These are phyloP conservation scores for Ascodesmis nigricans DNA, from an alignment of 495 filamentous ascomycete genomes.

Conservation along the genomic window DNA sequence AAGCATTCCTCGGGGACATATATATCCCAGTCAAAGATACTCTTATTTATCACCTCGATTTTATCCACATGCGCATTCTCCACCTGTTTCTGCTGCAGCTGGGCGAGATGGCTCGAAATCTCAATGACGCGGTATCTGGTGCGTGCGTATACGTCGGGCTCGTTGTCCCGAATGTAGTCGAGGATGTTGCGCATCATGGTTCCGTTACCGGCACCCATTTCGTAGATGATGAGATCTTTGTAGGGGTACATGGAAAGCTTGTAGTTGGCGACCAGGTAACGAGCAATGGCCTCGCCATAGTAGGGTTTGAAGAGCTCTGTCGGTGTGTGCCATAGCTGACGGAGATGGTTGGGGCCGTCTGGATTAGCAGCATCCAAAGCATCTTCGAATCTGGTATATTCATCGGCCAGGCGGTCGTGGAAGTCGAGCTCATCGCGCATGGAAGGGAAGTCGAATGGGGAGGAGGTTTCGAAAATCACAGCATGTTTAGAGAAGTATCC, in stretches of 20 bases:
- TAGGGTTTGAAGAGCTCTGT: slow-evolving; percentile 92
- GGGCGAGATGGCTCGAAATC: slow-evolving; percentile 61
- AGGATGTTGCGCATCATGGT: slow-evolving; percentile 96
- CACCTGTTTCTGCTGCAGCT: slow-evolving; percentile 38
- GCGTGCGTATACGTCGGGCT: slow-evolving; percentile 80
- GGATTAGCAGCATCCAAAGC: slow-evolving; percentile 47
- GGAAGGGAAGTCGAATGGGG: slow-evolving; percentile 74
- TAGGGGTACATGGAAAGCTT: slow-evolving; percentile 82
- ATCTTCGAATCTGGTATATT: slow-evolving; percentile 83
- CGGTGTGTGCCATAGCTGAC: slow-evolving; percentile 95
- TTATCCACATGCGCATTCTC: slow-evolving; percentile 53
- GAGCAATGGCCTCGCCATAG: slow-evolving; percentile 89
- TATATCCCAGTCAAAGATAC: slow-evolving; percentile 80
- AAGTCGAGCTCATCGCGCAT: slow-evolving; percentile 72
- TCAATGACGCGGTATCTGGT: slow-evolving; percentile 93
- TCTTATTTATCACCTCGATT: slow-evolving; percentile 82
- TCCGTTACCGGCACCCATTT: slow-evolving; percentile 92
- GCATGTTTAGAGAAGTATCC: slow-evolving; percentile 96
- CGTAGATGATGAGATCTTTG: slow-evolving; percentile 93
- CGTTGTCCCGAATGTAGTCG: slow-evolving; percentile 77
- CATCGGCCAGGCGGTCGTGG: slow-evolving; percentile 44
- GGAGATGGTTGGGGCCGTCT: slow-evolving; percentile 41
- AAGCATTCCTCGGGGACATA: slow-evolving; percentile 81
- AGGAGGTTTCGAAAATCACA: slow-evolving; percentile 80
- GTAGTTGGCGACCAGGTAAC: slow-evolving; percentile 89